phyloP scores from a whole-genome alignment of 2,329 filamentous ascomycete species.

The Lasiodiplodia theobromae region DNA sequence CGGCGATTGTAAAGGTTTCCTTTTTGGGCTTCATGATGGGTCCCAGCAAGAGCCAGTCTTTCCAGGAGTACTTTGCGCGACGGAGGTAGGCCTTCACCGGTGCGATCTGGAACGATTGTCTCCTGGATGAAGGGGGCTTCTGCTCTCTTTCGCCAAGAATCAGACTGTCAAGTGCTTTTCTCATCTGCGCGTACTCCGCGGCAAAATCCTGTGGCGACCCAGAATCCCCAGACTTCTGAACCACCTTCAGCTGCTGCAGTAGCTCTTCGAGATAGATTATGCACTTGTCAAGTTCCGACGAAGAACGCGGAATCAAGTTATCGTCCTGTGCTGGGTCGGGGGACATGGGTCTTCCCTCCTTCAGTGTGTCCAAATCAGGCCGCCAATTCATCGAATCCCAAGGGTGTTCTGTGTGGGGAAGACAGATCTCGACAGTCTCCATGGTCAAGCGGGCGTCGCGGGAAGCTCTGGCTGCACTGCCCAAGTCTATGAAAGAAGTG shows the following conservation, averaged over 20 bases:
- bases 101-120: slow-evolving; percentile 4
- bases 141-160: not conserved
- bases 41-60: slow-evolving; percentile 9
- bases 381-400: not conserved
- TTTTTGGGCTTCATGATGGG: slow-evolving; percentile 1
- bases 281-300: not conserved
- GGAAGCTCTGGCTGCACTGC: not conserved
- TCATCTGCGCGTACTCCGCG: not conserved
- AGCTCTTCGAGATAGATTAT: not conserved
- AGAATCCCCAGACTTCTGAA: not conserved
- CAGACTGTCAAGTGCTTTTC: not conserved
- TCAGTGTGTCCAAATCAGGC: not conserved
- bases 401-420: not conserved
- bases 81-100: slow-evolving; percentile 4
- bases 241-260: not conserved
- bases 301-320: not conserved
- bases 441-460: not conserved
- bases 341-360: not conserved
- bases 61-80: slow-evolving; percentile 9
- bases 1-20: not conserved
- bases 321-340: not conserved
- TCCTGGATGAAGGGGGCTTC: not conserved
- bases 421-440: not conserved
- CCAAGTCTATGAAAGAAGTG: not conserved
- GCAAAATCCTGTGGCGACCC: not conserved